These are phyloP conservation scores for Sclerospora graminicola DNA, from an alignment of 352 stramenopile genomes.

Conservation along the genomic window DNA sequence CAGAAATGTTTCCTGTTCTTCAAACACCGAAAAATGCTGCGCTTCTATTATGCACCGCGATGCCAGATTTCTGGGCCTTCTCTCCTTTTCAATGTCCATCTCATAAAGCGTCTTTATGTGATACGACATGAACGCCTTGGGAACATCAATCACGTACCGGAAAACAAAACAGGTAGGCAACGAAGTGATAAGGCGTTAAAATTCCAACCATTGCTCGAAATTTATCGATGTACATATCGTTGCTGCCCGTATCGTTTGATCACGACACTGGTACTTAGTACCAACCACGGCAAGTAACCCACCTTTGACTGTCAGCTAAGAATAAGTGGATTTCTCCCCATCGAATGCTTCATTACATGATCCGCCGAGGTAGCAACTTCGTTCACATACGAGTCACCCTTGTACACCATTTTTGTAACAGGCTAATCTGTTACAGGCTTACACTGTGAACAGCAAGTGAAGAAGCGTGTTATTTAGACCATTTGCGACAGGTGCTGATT, in stretches of 20 bases:
- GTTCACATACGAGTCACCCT: slow-evolving; percentile 82
- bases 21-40: not conserved
- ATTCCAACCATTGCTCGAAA: not conserved
- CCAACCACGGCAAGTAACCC: slow-evolving; percentile 96
- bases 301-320: slow-evolving; percentile 97
- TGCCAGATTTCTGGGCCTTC: slow-evolving; percentile 90
- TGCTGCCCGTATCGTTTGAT: slow-evolving; percentile 87
- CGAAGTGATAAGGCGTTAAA: not conserved
- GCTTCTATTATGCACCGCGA: slow-evolving; percentile 42
- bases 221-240: slow-evolving; percentile 80
- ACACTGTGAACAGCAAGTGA: no score
- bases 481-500: no score
- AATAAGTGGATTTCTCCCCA: slow-evolving; percentile 68
- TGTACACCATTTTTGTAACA: slow-evolving; percentile 85
- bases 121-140: slow-evolving; percentile 97
- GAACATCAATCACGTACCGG: slow-evolving; percentile 93
- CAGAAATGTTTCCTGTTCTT: not conserved
- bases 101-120: slow-evolving; percentile 99
- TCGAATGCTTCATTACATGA: slow-evolving; percentile 61
- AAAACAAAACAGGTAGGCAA: not conserved
- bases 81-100: slow-evolving; percentile 98
- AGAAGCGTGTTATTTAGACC: no score
- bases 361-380: slow-evolving; percentile 71
- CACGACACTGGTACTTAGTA: slow-evolving; percentile 94
- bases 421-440: no score